Base-by-base conservation (phyloP, 164 flowering plant species). In the Santalum album region DNA sequence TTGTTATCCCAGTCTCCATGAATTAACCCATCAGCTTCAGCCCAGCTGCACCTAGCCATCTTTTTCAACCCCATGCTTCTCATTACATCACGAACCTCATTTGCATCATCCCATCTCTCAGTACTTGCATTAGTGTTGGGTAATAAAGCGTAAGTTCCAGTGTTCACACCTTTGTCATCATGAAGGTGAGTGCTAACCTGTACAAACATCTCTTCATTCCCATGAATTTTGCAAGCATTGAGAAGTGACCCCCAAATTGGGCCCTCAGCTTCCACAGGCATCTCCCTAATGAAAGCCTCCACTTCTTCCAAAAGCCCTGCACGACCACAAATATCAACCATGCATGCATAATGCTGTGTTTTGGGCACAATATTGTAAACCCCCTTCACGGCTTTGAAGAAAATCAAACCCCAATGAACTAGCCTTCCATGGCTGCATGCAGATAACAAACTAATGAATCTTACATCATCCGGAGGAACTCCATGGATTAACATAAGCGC, bases 341-440 rank as follows among this genome's bases (percentile, higher is more conserved):
- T 25, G 52, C 69, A 61, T 7, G 64, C 75, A 44, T 58, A 72
- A 20, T 72, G 75, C 57, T 59, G 45, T 44, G 48, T 55, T 34
- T 55, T 49, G 2, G 75, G 72, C 21, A 12, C 22, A 19, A 68
- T 62, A 32, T 59, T 49, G 21, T 65, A 68, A 38, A 55, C 53
- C 5, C 38, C 25, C 1, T 35, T 51, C 75, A 72, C 65, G 38
- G 66, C 69, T 2, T 66, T 48, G 15, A 68, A 72, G 26, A 64
- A 39, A 26, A 43, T 24, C 55, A 49, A 21, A 12, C 75, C 75
- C 52, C 62, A 55, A 45, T 55, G 40, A 1, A 72, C 64, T 34
- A 64, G 49, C 9, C 72, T 70, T 0, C 51, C 49, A 46, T 72
- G 72, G 53, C 69, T 66, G 46, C 75, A 72, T 0, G 70, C 72